Conservation (phyloP, 768 basidiomycete species). For the Mycena alexandri region DNA sequence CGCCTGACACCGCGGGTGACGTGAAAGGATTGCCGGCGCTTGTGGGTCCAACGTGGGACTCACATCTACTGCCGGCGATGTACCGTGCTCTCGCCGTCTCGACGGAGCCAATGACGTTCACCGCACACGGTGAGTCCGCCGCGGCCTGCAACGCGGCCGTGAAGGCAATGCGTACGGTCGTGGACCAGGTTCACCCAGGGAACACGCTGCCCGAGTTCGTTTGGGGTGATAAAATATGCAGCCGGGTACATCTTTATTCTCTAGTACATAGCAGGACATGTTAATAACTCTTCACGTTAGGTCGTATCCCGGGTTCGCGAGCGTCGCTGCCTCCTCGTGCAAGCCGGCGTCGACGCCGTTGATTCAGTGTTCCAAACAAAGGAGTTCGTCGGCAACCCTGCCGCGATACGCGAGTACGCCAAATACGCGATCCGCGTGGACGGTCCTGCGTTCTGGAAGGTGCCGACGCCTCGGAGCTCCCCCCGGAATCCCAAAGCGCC, state of each 20-base stretch:
- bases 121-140: too few relatives aligned
- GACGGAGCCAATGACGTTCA: too few relatives aligned
- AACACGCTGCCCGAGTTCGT: neutral
- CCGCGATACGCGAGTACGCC: neutral
- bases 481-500: neutral
- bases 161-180: neutral
- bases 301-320: conserved; percentile 8
- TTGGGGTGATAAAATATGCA: too few relatives aligned
- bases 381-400: neutral
- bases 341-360: neutral
- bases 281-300: too few relatives aligned
- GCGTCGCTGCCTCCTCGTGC: neutral
- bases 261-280: too few relatives aligned
- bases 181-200: conserved; percentile 2
- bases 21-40: too few relatives aligned
- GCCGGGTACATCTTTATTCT: too few relatives aligned
- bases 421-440: neutral
- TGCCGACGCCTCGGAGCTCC: neutral
- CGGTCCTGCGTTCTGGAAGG: conserved; percentile 11
- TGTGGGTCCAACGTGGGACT: too few relatives aligned
- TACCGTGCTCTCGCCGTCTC: too few relatives aligned
- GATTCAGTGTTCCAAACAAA: neutral
- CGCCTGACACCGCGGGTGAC: neutral
- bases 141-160: neutral
- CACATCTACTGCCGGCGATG: too few relatives aligned